Evolutionary conservation across 2,329 filamentous ascomycete genomes (phyloP).

Genomic region (Alternaria hordeiaustralica): DNA sequence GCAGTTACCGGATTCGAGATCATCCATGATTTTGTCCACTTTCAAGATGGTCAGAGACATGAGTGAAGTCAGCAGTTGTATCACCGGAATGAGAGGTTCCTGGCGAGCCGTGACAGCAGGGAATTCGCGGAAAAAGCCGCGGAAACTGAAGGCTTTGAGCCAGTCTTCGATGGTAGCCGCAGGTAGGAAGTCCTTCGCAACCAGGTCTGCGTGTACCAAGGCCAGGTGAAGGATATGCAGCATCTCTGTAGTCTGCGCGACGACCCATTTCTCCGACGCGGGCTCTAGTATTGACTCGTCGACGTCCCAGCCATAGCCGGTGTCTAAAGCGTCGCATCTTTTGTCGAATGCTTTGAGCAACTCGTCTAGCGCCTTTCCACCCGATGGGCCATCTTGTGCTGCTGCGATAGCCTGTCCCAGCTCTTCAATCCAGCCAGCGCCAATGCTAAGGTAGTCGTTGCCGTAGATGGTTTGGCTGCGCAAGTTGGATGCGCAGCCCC

Average conservation of each 20-base stretch:
- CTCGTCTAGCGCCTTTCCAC: slow-evolving; percentile 33
- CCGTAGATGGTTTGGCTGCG: slow-evolving; percentile 37
- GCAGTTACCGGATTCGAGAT: slow-evolving; percentile 42
- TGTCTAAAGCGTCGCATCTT: slow-evolving; percentile 55
- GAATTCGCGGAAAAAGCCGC: slow-evolving; percentile 70
- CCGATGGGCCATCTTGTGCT: slow-evolving; percentile 40
- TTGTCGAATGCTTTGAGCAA: slow-evolving; percentile 58
- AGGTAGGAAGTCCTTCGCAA: slow-evolving; percentile 37
- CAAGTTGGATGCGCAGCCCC: slow-evolving; percentile 38
- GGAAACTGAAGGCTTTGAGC: slow-evolving; percentile 36
- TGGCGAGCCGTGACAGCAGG: slow-evolving; percentile 49
- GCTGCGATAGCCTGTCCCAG: slow-evolving; percentile 38
- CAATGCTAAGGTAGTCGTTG: slow-evolving; percentile 37
- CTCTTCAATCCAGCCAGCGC: slow-evolving; percentile 42
- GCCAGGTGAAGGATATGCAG: slow-evolving; percentile 76
- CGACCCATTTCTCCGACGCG: slow-evolving; percentile 67
- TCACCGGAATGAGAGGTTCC: slow-evolving; percentile 60
- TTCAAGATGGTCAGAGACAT: slow-evolving; percentile 77
- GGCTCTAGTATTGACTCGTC: slow-evolving; percentile 60
- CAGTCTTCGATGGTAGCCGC: slow-evolving; percentile 42
- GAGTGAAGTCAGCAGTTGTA: slow-evolving; percentile 73
- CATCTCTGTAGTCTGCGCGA: slow-evolving; percentile 71
- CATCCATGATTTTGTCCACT: slow-evolving; percentile 65
- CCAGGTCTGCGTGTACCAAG: slow-evolving; percentile 71
- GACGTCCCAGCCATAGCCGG: slow-evolving; percentile 56